Evolutionary conservation across 257 asterid genomes (phyloP).

Genomic region (Gentiana straminea): DNA sequence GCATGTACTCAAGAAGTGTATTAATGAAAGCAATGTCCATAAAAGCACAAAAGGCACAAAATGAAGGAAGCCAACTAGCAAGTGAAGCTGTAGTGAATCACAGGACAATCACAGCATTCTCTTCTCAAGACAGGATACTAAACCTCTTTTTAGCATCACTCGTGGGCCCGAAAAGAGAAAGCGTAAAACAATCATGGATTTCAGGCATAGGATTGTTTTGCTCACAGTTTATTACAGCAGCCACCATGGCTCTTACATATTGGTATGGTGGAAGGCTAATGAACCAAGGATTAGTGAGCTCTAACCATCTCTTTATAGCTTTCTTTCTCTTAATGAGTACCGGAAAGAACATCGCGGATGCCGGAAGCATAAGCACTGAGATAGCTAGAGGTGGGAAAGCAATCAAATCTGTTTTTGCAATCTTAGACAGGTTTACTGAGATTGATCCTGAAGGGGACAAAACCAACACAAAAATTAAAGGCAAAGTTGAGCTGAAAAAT

Average conservation of each 20-base stretch:
- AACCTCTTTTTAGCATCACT: slow-evolving; percentile 35
- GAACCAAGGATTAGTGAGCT: slow-evolving; percentile 31
- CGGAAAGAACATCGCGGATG: slow-evolving; percentile 67
- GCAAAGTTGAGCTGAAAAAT: slow-evolving; percentile 34
- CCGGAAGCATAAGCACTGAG: slow-evolving; percentile 73
- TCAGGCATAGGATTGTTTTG: slow-evolving; percentile 43
- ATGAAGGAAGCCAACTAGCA: slow-evolving; percentile 64
- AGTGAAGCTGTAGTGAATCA: slow-evolving; percentile 70
- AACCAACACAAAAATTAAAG: slow-evolving; percentile 22
- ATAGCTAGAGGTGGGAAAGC: slow-evolving; percentile 56
- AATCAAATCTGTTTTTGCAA: slow-evolving; percentile 37
- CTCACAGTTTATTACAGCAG: slow-evolving; percentile 50
- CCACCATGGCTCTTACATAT: slow-evolving; percentile 47
- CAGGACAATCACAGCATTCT: slow-evolving; percentile 62
- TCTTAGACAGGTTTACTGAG: slow-evolving; percentile 38
- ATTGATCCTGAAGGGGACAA: slow-evolving; percentile 33
- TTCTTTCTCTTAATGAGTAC: slow-evolving; percentile 75
- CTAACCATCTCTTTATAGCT: slow-evolving; percentile 54
- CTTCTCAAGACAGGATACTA: slow-evolving; percentile 50
- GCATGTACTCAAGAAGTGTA: slow-evolving; percentile 49
- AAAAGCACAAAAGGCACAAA: slow-evolving; percentile 48
- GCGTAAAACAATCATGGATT: slow-evolving; percentile 56
- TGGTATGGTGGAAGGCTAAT: slow-evolving; percentile 81
- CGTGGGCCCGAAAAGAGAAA: slow-evolving; percentile 34
- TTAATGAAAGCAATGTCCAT: slow-evolving; percentile 51